Evolutionary conservation across 2,329 filamentous ascomycete species (phyloP).

Genomic region (Colletotrichum lindemuthianum): DNA sequence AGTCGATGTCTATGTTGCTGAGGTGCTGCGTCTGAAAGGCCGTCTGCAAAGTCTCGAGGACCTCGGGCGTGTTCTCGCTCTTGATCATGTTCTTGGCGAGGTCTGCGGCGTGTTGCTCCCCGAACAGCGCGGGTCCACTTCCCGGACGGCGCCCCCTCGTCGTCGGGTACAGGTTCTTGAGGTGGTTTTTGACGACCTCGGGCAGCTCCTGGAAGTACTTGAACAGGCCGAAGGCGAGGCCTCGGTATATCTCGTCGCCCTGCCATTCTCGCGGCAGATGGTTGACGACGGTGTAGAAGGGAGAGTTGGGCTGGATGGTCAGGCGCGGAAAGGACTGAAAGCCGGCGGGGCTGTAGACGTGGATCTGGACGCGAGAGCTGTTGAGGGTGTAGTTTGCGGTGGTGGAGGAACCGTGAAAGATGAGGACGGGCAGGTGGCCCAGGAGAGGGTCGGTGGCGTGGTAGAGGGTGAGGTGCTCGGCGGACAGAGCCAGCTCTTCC

Average conservation of each 20-base stretch:
- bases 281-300: constrained; percentile 89
- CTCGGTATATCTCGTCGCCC: constrained; percentile 92
- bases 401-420: constrained; percentile 93
- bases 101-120: constrained; percentile 92
- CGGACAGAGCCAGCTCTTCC: constrained; percentile 80
- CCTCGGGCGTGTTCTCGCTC: constrained; percentile 79
- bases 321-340: constrained; percentile 90
- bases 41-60: constrained; percentile 77
- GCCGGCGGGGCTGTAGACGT: constrained; percentile 89
- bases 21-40: constrained; percentile 84
- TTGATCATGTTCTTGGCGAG: constrained; percentile 85
- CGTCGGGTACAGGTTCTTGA: constrained; percentile 68
- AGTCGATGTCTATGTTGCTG: constrained; percentile 86
- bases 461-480: constrained; percentile 87
- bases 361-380: constrained; percentile 93
- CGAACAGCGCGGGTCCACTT: constrained; percentile 77
- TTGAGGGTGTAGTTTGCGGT: constrained; percentile 87
- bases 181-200: constrained; percentile 75
- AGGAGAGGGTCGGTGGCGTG: constrained; percentile 87
- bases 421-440: constrained; percentile 81
- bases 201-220: constrained; percentile 95
- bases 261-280: constrained; percentile 93
- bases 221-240: constrained; percentile 88
- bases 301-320: constrained; percentile 91
- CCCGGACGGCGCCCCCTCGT: constrained; percentile 67